phyloP scores from a whole-genome alignment of 2,329 filamentous ascomycete species.

The Arthroderma uncinatum region DNA sequence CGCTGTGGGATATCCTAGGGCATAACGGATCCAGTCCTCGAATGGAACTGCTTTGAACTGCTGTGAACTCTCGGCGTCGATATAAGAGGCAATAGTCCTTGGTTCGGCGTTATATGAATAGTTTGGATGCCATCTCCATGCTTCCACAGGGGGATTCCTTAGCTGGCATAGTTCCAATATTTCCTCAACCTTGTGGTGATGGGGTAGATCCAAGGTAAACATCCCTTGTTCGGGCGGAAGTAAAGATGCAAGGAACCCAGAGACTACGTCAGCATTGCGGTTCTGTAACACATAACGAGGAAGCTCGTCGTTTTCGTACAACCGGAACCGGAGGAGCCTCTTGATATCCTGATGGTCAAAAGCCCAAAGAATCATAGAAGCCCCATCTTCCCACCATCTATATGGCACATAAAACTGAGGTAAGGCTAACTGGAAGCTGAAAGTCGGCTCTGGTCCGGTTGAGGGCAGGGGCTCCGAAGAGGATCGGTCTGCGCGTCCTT shows the following conservation, averaged over 20 bases:
- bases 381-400: constrained; percentile 35
- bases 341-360: constrained; percentile 30
- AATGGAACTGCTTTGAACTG: constrained; percentile 31
- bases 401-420: constrained; percentile 26
- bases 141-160: constrained; percentile 15
- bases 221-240: constrained; percentile 21
- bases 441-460: neutral
- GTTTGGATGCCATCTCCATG: constrained; percentile 31
- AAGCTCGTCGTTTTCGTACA: constrained; percentile 27
- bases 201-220: constrained; percentile 23
- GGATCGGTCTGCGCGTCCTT: neutral
- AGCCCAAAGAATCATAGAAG: constrained; percentile 28
- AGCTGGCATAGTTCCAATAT: constrained; percentile 27
- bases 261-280: constrained; percentile 26
- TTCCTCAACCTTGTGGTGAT: constrained; percentile 31
- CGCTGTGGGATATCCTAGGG: constrained; percentile 25
- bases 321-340: constrained; percentile 28
- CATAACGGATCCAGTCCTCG: constrained; percentile 31
- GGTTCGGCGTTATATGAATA: constrained; percentile 18
- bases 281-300: constrained; percentile 26
- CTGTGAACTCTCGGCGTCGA: constrained; percentile 31
- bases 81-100: constrained; percentile 23
- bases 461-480: neutral
- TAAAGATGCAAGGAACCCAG: constrained; percentile 24
- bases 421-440: constrained; percentile 7